Percentiles rank a stretch among this genome's conserved stretches.
Conservation (phyloP, 441 rosid genomes). For the Populus hybrid region DNA sequence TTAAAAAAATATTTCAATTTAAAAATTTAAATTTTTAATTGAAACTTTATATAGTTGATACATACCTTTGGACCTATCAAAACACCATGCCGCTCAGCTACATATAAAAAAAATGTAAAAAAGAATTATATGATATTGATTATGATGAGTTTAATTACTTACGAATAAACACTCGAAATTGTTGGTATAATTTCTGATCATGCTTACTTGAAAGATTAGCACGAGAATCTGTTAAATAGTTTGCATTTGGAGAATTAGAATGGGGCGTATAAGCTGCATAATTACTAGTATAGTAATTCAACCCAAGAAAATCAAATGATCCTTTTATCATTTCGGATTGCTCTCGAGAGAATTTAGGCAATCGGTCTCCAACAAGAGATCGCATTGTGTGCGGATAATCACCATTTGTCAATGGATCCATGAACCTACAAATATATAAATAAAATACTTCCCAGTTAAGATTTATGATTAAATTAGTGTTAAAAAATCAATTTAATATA, state of each 20-base stretch:
- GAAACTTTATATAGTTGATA: neutral
- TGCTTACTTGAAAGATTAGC: constrained; percentile 28
- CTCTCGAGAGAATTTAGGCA: constrained; percentile 39
- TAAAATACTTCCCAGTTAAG: neutral
- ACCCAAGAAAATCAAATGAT: constrained; percentile 48
- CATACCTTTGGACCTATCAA: constrained; percentile 23
- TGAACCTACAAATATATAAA: constrained; percentile 22
- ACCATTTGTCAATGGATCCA: constrained; percentile 38
- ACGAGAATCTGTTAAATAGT: constrained; percentile 32
- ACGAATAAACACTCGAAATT: neutral
- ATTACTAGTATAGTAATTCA: constrained; percentile 40
- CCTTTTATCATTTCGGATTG: constrained; percentile 34
- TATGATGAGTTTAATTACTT: neutral
- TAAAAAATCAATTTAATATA: no score
- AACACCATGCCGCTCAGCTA: constrained; percentile 35
- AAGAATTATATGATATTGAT: neutral
- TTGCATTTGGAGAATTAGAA: constrained; percentile 11
- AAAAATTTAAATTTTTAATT: no score
- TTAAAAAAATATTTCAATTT: neutral
- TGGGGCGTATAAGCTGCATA: constrained; percentile 27
- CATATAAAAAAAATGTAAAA: neutral
- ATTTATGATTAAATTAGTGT: neutral
- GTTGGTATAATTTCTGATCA: neutral
- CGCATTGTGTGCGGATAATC: constrained; percentile 36
- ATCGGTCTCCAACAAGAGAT: constrained; percentile 27